phyloP scores from a whole-genome alignment of 176 grass and related monocot species.

The Urochloa ruziziensis region DNA sequence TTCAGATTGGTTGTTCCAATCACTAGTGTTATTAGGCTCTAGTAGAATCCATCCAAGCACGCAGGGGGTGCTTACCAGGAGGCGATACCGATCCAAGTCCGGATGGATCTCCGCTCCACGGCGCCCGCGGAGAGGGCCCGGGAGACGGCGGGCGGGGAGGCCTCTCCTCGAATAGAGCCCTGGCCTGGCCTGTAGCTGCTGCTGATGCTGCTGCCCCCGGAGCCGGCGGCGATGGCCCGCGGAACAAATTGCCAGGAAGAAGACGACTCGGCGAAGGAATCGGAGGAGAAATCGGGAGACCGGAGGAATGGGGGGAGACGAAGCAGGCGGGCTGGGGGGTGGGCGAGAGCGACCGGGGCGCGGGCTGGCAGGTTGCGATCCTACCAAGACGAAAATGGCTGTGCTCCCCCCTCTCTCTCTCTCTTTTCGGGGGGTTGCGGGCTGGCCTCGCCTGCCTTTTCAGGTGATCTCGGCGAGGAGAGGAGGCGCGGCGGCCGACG shows the following conservation, averaged over 20 bases:
- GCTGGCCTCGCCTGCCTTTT: not conserved
- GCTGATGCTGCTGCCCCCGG: no score
- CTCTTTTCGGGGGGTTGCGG: not conserved
- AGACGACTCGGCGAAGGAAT: not conserved
- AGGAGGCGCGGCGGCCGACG: not conserved
- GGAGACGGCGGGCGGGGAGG: not conserved
- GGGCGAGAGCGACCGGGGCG: not conserved
- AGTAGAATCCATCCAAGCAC: not conserved
- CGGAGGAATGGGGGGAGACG: not conserved
- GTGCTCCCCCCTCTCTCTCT: not conserved
- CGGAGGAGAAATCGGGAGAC: not conserved
- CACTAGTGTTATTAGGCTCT: not conserved
- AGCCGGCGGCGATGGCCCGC: not conserved
- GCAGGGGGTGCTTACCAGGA: not conserved
- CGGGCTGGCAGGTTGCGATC: constrained; percentile 8
- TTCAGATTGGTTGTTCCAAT: not conserved
- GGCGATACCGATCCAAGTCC: not conserved
- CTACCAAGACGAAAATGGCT: not conserved
- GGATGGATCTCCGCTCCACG: constrained; percentile 6
- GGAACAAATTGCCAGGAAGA: not conserved
- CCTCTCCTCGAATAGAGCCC: not conserved
- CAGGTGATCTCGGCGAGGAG: not conserved
- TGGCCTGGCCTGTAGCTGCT: not conserved
- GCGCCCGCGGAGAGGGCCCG: not conserved
- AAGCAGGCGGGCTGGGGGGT: not conserved